Percentiles rank a stretch among this genome's conserved stretches.
Evolutionary conservation across 2,329 filamentous ascomycete species (phyloP).

Genomic region (Xylaria sp.): DNA sequence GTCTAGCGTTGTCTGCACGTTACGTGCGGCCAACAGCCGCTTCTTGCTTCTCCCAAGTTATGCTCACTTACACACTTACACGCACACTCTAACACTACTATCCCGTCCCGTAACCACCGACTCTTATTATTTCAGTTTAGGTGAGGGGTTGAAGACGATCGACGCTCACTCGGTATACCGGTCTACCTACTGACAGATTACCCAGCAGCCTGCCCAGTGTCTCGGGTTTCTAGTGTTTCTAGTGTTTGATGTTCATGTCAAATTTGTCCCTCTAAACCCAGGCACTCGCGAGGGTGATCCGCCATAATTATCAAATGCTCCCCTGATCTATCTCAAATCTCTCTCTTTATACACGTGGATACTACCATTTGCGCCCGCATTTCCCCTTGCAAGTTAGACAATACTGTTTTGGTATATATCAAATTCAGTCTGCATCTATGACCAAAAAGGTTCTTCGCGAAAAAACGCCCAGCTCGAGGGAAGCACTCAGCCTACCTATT

Average conservation of each 20-base stretch:
- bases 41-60: not conserved
- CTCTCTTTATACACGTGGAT: conserved; percentile 22
- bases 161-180: not conserved
- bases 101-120: not conserved
- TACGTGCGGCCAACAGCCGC: not conserved
- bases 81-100: not conserved
- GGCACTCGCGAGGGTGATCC: conserved; percentile 30
- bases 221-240: not conserved
- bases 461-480: conserved; percentile 24
- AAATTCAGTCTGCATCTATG: conserved; percentile 32
- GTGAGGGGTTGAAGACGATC: conserved; percentile 32
- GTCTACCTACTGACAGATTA: not conserved
- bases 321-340: conserved; percentile 37
- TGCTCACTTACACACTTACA: not conserved
- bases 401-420: conserved; percentile 31
- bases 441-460: conserved; percentile 31
- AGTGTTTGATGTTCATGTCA: conserved; percentile 34
- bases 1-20: conserved; percentile 9
- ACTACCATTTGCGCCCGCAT: conserved; percentile 10
- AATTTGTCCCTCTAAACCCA: conserved; percentile 28
- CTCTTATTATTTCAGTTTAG: conserved; percentile 19
- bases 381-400: conserved; percentile 9
- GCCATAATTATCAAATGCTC: conserved; percentile 33
- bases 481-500: conserved; percentile 34
- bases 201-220: not conserved